A percentile compares a stretch with the other conserved stretches of the same genome.
Evolutionary conservation across 345 rosid genomes (phyloP).

Genomic region (Aegle marmelos): DNA sequence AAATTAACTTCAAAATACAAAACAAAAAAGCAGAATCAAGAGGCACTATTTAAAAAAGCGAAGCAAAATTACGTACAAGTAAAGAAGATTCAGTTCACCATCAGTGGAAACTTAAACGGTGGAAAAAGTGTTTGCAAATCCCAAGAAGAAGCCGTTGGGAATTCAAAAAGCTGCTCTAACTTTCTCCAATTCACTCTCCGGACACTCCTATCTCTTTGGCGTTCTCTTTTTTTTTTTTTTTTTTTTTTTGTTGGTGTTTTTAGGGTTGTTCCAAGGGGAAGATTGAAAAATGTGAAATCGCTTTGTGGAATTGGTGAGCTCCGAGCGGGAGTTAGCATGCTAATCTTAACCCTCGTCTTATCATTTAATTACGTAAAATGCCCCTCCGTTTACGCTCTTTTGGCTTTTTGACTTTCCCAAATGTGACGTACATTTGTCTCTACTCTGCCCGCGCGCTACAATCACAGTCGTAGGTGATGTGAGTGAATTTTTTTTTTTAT

Average conservation of each 20-base stretch:
- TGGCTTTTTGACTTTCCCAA: background rate
- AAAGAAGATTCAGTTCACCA: background rate
- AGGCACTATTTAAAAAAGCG: background rate
- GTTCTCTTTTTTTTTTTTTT: background rate
- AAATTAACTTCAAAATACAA: background rate
- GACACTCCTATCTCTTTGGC: background rate
- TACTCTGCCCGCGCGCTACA: background rate
- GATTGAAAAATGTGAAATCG: background rate
- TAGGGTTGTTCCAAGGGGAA: constrained; percentile 17
- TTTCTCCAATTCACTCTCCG: background rate
- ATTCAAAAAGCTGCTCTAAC: background rate
- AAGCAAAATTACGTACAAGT: background rate
- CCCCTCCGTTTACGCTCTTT: background rate
- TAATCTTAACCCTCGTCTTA: background rate
- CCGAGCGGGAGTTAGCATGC: background rate
- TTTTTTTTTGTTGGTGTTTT: background rate
- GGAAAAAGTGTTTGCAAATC: background rate
- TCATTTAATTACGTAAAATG: background rate
- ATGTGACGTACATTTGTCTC: background rate
- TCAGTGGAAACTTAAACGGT: background rate
- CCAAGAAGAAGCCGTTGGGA: background rate
- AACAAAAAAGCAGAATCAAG: background rate
- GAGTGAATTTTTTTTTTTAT: too few relatives aligned
- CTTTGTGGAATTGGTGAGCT: background rate
- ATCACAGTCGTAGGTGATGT: too few relatives aligned